Base-by-base conservation (phyloP, 2,329 filamentous ascomycete species). In the Aspergillus aculeatus region DNA sequence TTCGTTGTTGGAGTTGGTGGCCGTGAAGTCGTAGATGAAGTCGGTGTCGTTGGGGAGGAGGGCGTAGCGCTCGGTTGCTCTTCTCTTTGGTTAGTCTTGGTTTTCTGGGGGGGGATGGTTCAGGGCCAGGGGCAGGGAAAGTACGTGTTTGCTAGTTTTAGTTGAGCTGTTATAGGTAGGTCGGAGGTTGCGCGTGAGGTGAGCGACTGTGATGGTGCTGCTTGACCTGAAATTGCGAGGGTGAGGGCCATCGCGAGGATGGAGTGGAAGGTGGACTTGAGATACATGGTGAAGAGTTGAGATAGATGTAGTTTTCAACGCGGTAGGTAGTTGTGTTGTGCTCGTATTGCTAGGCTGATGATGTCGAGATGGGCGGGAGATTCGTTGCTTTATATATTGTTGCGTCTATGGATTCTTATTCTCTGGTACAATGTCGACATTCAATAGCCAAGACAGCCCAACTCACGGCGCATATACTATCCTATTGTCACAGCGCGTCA, bases 1-100 rank as follows among this genome's bases (percentile, higher is more conserved):
- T 1, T 50, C 44, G 2, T 49, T 38, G 35, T 29, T 29, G 26
- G 7, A 23, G 23, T 5, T 29, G 7, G 14, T 60, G 5, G 48
- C 56, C n/a, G 32, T 58, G 56, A 69, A 67, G 24, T 68, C 59
- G 53, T 64, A 69, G 57, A 68, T 32, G 24, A 69, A 69, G 51
- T 68, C 63, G 21, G 61, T 54, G 52, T 66, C 59, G 2, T 67
- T 62, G 24, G 67, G 59, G 29, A 69, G 65, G 23, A 68, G 64
- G 10, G 65, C 24, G 62, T 68, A 69, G 35, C 66, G 66, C 24
- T 68, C 66, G 7, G 61, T 54, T 19, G 64, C 58, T 12, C 66
- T 69, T 23, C 4, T 14, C 1, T 7, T 2, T 52, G n/a, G 26
- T 29, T 9, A 29, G 26, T 29, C 9, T 29, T 29, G 23, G 23